Conservation (phyloP, 2,329 filamentous ascomycete species). For the Aschersonia sp. region DNA sequence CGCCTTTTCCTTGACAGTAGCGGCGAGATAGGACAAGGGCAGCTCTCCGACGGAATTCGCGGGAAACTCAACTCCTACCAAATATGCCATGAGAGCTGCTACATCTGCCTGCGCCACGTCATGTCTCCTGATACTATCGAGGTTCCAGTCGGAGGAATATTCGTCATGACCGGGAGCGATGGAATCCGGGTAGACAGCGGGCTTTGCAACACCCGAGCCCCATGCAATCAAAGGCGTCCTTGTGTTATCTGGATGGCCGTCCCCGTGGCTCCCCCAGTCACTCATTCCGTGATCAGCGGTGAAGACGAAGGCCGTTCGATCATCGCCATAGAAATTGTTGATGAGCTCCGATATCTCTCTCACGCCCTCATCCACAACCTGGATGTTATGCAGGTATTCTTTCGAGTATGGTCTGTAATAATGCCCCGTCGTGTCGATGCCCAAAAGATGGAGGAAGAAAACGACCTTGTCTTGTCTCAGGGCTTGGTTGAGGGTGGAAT, state of each 20-base stretch:
- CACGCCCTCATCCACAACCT: conserved; percentile 84
- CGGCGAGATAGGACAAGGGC: conserved; percentile 68
- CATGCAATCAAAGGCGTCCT: conserved; percentile 84
- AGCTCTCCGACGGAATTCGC: conserved; percentile 94
- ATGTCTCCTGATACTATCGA: conserved; percentile 68
- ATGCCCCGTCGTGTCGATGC: conserved; percentile 84
- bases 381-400: conserved; percentile 89
- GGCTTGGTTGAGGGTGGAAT: conserved; percentile 57
- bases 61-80: conserved; percentile 77
- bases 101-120: conserved; percentile 92
- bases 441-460: conserved; percentile 89
- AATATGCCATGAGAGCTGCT: conserved; percentile 87
- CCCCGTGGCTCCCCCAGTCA: conserved; percentile 97
- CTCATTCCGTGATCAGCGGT: conserved; percentile 99
- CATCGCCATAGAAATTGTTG: conserved; percentile 72
- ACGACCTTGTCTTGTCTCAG: conserved; percentile 76
- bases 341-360: conserved; percentile 70
- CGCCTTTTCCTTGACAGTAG: conserved; percentile 61
- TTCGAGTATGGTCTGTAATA: conserved; percentile 79
- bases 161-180: conserved; percentile 76
- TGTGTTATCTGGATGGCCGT: conserved; percentile 94
- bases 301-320: conserved; percentile 86
- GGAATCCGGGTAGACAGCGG: conserved; percentile 38
- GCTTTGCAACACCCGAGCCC: conserved; percentile 80
- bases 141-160: conserved; percentile 77